Evolutionary conservation across 495 filamentous ascomycete genomes (phyloP).

Genomic region (Tirmania nivea): DNA sequence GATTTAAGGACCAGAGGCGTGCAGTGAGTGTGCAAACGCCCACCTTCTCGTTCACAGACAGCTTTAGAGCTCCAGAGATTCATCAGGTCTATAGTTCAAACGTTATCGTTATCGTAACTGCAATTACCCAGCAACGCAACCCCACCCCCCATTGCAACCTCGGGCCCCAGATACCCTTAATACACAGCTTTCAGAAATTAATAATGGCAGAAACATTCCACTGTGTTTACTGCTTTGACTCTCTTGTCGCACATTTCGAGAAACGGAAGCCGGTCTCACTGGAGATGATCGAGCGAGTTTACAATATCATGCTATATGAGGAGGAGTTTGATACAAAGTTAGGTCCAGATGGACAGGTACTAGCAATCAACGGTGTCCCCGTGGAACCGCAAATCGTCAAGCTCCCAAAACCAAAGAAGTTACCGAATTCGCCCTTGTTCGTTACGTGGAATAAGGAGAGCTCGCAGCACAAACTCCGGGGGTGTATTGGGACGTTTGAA

Average conservation of each 20-base stretch:
- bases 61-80: no score
- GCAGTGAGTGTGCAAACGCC: no score
- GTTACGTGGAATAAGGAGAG: slow-evolving; percentile 78
- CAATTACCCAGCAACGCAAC: no score
- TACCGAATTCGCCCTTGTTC: slow-evolving; percentile 45
- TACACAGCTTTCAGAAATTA: not conserved
- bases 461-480: slow-evolving; percentile 44
- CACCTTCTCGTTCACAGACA: no score
- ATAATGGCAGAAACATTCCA: slow-evolving; percentile 64
- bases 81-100: no score
- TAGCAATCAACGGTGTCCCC: slow-evolving; percentile 1
- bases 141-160: no score
- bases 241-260: slow-evolving; percentile 43
- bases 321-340: slow-evolving; percentile 2
- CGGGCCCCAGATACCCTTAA: no score
- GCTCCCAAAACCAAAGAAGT: slow-evolving; percentile 1
- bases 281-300: slow-evolving; percentile 46
- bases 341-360: not conserved
- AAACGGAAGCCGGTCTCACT: slow-evolving; percentile 36
- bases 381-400: not conserved
- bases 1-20: no score
- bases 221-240: slow-evolving; percentile 83
- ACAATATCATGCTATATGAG: slow-evolving; percentile 24
- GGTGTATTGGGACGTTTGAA: slow-evolving; percentile 94
- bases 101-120: no score